Conservation (phyloP, 75 land plant species). For the Cryptomeria japonica region DNA sequence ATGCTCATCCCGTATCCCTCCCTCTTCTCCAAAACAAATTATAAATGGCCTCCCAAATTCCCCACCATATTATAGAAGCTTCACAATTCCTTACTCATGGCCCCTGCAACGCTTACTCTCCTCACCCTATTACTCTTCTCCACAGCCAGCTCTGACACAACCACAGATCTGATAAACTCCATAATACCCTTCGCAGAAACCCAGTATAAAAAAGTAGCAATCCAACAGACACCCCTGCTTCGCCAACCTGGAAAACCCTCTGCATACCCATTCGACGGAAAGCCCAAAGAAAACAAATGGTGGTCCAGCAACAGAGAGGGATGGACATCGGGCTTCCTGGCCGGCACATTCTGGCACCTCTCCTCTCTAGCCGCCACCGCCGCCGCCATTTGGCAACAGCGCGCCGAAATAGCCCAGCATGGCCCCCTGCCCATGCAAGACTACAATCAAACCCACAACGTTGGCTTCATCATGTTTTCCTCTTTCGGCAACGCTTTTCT, state of each 20-base stretch:
- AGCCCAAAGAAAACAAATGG: not conserved
- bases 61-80: too few relatives aligned
- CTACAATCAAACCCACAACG: not conserved
- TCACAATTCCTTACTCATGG: not conserved
- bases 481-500: not conserved
- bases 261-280: not conserved
- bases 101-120: not conserved
- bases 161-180: not conserved
- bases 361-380: constrained; percentile 11
- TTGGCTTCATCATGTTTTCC: not conserved
- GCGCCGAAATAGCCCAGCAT: not conserved
- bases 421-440: not conserved
- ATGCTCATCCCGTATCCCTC: too few relatives aligned
- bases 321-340: not conserved
- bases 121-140: not conserved
- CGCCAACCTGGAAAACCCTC: not conserved
- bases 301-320: not conserved
- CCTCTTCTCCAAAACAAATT: too few relatives aligned
- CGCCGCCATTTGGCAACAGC: not conserved
- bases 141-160: not conserved
- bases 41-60: too few relatives aligned
- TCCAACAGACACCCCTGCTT: not conserved
- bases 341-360: not conserved
- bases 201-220: not conserved
- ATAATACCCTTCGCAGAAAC: not conserved